A percentile compares a stretch with the other conserved stretches of the same genome.
Evolutionary conservation across 495 filamentous ascomycete species (phyloP).

Genomic region (Tuber calosporum): DNA sequence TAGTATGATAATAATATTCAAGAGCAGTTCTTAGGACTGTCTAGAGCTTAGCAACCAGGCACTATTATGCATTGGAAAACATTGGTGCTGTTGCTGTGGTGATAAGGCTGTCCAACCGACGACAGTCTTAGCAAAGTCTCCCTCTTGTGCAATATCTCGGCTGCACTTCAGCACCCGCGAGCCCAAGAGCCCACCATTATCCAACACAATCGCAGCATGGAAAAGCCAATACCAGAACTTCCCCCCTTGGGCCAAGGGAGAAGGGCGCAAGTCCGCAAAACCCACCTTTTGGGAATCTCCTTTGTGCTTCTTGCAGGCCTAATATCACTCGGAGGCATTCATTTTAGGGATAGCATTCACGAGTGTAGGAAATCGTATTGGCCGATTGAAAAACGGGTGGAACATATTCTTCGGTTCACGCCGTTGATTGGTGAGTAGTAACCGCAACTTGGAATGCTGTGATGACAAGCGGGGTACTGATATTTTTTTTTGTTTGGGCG

Average conservation of each 20-base stretch:
- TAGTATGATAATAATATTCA: too few relatives aligned
- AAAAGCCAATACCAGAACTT: not conserved
- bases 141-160: too few relatives aligned
- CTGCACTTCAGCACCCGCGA: too few relatives aligned
- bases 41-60: too few relatives aligned
- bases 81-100: too few relatives aligned
- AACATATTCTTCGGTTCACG: constrained; percentile 60
- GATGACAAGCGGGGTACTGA: constrained; percentile 1
- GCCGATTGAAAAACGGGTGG: constrained; percentile 57
- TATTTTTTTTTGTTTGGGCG: constrained; percentile 10
- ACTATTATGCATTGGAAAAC: too few relatives aligned
- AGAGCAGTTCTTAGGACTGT: too few relatives aligned
- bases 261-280: not conserved
- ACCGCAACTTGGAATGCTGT: constrained; percentile 4
- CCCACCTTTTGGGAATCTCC: not conserved
- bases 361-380: not conserved
- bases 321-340: not conserved
- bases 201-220: not conserved
- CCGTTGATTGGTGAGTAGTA: constrained; percentile 66
- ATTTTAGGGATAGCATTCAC: not conserved
- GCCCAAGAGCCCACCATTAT: too few relatives aligned
- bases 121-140: too few relatives aligned
- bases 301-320: not conserved
- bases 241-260: not conserved
- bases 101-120: too few relatives aligned